phyloP scores from a whole-genome alignment of 768 basidiomycete genomes.

The Boletellus emodensis region DNA sequence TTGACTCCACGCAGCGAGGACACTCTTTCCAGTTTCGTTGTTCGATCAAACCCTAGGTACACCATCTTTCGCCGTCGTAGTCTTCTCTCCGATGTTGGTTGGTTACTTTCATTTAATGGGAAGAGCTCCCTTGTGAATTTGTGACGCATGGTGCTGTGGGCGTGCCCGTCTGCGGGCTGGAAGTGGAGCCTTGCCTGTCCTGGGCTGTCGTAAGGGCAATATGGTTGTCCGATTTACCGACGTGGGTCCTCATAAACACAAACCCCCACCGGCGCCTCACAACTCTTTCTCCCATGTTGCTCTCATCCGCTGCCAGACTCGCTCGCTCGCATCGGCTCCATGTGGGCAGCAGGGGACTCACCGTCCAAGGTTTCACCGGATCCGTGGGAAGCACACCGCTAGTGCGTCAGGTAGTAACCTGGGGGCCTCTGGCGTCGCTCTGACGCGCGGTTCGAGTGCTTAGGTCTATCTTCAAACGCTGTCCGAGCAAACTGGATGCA shows the following conservation, averaged over 20 bases:
- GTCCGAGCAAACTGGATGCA: slow-evolving; percentile 77
- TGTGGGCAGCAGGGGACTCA: slow-evolving; percentile 28
- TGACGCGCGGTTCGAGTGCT: slow-evolving; percentile 3
- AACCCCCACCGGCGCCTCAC: too few species aligned
- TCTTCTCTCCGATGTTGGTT: slow-evolving; percentile 16
- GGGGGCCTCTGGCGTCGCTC: not conserved
- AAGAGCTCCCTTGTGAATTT: slow-evolving; percentile 20
- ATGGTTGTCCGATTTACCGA: not conserved
- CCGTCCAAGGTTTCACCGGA: slow-evolving; percentile 77
- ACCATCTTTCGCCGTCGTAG: slow-evolving; percentile 12
- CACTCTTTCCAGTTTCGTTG: slow-evolving; percentile 9
- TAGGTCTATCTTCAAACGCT: slow-evolving; percentile 81
- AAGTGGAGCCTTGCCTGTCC: too few species aligned
- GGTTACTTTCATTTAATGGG: slow-evolving; percentile 24
- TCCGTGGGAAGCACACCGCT: slow-evolving; percentile 93
- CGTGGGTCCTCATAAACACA: not conserved
- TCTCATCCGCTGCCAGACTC: slow-evolving; percentile 33
- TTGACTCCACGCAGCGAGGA: slow-evolving; percentile 15
- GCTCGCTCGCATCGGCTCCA: slow-evolving; percentile 7
- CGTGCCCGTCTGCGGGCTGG: not conserved
- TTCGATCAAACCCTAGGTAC: slow-evolving; percentile 13
- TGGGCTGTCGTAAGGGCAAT: too few species aligned
- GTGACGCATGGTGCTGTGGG: slow-evolving; percentile 16
- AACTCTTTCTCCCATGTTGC: slow-evolving; percentile 10
- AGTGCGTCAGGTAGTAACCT: slow-evolving; percentile 40